Conservation (phyloP, 2,329 filamentous ascomycete genomes). For the Colletotrichum lentis region DNA sequence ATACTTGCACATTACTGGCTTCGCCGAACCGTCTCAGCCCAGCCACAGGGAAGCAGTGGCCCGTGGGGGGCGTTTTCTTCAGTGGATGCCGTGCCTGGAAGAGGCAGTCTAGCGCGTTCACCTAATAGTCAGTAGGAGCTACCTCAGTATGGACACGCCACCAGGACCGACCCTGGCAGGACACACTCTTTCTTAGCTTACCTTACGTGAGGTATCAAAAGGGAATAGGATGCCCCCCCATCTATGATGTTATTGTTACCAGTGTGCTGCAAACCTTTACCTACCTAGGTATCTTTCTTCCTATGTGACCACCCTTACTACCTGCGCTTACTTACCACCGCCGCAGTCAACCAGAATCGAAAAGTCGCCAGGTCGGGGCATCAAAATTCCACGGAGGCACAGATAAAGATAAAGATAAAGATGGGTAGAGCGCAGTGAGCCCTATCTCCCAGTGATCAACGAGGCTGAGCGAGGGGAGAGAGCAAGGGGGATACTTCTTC, state of each 20-base stretch:
- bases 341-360: neutral
- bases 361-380: neutral
- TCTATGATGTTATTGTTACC: neutral
- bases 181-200: neutral
- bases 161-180: neutral
- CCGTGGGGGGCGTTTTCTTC: constrained; percentile 24
- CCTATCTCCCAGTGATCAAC: constrained; percentile 5
- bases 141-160: too few species aligned
- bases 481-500: neutral
- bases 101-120: neutral
- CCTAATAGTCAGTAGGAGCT: too few species aligned
- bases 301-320: neutral
- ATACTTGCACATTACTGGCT: neutral
- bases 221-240: neutral
- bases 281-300: neutral
- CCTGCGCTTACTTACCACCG: too few species aligned
- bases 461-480: constrained; percentile 16
- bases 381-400: too few species aligned
- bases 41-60: neutral
- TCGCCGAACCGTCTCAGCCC: neutral
- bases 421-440: neutral
- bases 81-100: constrained; percentile 25
- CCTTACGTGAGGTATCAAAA: neutral
- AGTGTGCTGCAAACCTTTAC: constrained; percentile 12
- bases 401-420: neutral